Evolutionary conservation across 768 basidiomycete genomes (phyloP).

Genomic region (Mycena rosella): DNA sequence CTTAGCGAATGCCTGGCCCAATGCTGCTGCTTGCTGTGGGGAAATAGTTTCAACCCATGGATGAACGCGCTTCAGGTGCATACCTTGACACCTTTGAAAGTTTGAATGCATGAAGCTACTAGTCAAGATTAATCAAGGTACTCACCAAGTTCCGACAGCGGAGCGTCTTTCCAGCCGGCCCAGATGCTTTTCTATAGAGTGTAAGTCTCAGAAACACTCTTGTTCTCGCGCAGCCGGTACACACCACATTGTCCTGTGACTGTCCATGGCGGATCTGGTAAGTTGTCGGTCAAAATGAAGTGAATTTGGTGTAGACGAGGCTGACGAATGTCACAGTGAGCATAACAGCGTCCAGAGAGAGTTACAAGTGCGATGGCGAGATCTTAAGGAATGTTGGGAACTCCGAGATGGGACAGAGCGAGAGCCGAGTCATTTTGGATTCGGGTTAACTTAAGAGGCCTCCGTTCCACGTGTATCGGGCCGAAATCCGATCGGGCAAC

Average conservation of each 20-base stretch:
- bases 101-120: conserved; percentile 5
- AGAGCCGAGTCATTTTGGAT: not conserved
- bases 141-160: conserved; percentile 78
- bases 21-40: conserved; percentile 69
- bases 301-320: not conserved
- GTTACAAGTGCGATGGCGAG: not conserved
- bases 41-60: not conserved
- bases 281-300: not conserved
- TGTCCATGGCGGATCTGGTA: conserved; percentile 76
- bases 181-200: conserved; percentile 58
- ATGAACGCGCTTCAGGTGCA: conserved; percentile 17
- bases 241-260: conserved; percentile 76
- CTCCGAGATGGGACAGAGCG: not conserved
- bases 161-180: conserved; percentile 86
- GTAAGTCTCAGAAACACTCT: not conserved
- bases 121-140: not conserved
- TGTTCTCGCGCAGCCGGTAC: not conserved
- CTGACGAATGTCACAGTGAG: conserved; percentile 45
- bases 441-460: too few relatives aligned
- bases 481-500: not conserved
- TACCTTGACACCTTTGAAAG: conserved; percentile 32
- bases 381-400: not conserved
- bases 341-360: conserved; percentile 24
- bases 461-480: conserved; percentile 10
- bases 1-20: conserved; percentile 62